Evolutionary conservation across 495 filamentous ascomycete species (phyloP).

Genomic region (Penicillium daleae): DNA sequence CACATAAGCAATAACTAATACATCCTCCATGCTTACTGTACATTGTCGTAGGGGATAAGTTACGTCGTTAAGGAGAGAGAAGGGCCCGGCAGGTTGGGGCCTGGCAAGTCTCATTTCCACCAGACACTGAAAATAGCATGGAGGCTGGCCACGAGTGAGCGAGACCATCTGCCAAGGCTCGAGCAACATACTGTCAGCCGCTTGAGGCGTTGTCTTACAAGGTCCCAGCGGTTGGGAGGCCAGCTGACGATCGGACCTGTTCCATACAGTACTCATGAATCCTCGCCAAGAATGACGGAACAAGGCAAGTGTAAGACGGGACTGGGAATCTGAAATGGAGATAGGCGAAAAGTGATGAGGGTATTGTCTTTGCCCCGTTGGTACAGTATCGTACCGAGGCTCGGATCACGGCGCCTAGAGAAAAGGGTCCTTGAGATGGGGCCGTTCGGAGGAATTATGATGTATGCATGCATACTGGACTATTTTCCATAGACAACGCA

Average conservation of each 20-base stretch:
- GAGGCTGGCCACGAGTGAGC: not conserved
- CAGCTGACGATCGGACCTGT: not conserved
- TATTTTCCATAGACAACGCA: not conserved
- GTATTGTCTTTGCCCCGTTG: not conserved
- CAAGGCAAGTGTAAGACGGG: not conserved
- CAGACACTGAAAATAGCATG: not conserved
- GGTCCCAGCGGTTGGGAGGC: not conserved
- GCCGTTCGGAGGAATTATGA: conserved; percentile 3
- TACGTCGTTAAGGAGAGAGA: too few species aligned
- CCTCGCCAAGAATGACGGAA: not conserved
- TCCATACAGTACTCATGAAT: not conserved
- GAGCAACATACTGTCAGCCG: not conserved
- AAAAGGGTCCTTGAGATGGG: not conserved
- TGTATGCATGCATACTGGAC: conserved; percentile 7
- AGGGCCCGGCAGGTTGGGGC: not conserved
- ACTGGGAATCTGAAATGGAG: not conserved
- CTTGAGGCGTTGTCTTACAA: not conserved
- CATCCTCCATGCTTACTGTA: too few species aligned
- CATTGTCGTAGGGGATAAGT: too few species aligned
- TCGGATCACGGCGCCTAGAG: not conserved
- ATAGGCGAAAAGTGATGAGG: not conserved
- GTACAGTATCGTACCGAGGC: not conserved
- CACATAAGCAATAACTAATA: not conserved
- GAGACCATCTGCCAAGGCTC: not conserved
- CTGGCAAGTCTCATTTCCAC: not conserved